These are phyloP conservation scores for Podaxis rugospora DNA, from an alignment of 768 basidiomycete genomes.

Conservation along the genomic window DNA sequence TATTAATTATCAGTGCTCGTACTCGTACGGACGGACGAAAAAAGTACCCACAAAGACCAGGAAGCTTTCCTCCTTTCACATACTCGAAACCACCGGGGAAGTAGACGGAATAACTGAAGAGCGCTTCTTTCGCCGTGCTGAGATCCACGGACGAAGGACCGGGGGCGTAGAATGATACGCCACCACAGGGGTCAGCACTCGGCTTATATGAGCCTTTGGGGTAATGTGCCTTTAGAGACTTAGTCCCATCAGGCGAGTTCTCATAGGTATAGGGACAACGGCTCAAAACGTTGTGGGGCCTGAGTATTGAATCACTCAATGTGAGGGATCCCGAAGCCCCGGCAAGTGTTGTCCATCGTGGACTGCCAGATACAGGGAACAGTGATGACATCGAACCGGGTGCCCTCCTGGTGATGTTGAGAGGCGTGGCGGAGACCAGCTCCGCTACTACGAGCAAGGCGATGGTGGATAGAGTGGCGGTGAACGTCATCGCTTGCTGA, in stretches of 20 bases:
- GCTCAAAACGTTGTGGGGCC: conserved; percentile 11
- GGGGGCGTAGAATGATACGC: conserved; percentile 61
- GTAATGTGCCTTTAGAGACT: conserved; percentile 40
- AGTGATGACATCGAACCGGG: conserved; percentile 1
- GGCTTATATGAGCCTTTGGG: conserved; percentile 49
- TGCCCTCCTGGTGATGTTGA: conserved; percentile 2
- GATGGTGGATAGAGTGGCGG: not conserved
- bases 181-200: conserved; percentile 37
- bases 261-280: conserved; percentile 21
- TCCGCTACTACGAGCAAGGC: conserved; percentile 5
- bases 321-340: conserved; percentile 10
- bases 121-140: conserved; percentile 52
- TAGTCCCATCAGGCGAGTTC: conserved; percentile 37
- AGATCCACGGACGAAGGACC: conserved; percentile 45
- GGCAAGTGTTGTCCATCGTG: conserved; percentile 15
- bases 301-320: conserved; percentile 11
- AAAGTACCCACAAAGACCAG: conserved; percentile 51
- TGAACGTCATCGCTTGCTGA: not conserved
- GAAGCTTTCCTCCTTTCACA: conserved; percentile 61
- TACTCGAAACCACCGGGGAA: conserved; percentile 56
- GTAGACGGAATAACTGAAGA: conserved; percentile 50
- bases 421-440: conserved; percentile 6
- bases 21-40: not conserved
- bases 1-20: conserved; percentile 16
- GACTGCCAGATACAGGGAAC: conserved; percentile 12